A percentile compares a stretch with the other conserved stretches of the same genome.
Conservation (phyloP, 2,329 filamentous ascomycete species). For the Blastomyces emzantsi region DNA sequence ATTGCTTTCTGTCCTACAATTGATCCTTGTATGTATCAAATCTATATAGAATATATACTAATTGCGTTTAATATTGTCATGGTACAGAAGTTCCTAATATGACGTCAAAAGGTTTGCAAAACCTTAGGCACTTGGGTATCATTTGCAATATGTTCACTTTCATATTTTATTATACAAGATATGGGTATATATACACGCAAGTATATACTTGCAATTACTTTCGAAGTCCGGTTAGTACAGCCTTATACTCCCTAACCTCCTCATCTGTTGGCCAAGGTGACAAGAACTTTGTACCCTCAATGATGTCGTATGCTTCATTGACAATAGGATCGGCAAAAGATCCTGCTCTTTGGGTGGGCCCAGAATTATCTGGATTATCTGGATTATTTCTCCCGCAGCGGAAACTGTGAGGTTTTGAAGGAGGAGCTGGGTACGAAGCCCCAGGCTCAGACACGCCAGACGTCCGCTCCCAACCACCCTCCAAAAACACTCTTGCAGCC, state of each 20-base stretch:
- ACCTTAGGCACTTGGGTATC: not conserved
- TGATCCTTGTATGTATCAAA: not conserved
- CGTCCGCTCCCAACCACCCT: conserved; percentile 24
- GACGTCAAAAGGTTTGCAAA: not conserved
- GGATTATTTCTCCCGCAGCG: too few relatives aligned
- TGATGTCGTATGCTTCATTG: conserved; percentile 31
- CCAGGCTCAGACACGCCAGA: not conserved
- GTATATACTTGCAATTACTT: conserved; percentile 1
- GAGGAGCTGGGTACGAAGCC: not conserved
- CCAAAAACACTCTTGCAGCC: conserved; percentile 34
- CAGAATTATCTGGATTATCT: not conserved
- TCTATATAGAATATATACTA: not conserved
- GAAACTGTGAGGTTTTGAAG: not conserved
- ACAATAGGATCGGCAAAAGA: conserved; percentile 24
- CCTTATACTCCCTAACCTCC: conserved; percentile 32
- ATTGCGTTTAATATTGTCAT: not conserved
- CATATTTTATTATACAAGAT: not conserved
- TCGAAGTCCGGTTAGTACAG: conserved; percentile 6
- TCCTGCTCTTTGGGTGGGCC: conserved; percentile 1
- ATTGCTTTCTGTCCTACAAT: not conserved
- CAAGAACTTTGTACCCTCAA: conserved; percentile 23
- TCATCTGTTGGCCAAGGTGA: conserved; percentile 34
- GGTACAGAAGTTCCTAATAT: not conserved
- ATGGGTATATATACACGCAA: not conserved
- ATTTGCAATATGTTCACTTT: not conserved